Evolutionary conservation across 23 red algal genomes (phyloP), one percentile per base, ranked within the genome.

Genomic region (Cyanidioschyzon merolae): DNA sequence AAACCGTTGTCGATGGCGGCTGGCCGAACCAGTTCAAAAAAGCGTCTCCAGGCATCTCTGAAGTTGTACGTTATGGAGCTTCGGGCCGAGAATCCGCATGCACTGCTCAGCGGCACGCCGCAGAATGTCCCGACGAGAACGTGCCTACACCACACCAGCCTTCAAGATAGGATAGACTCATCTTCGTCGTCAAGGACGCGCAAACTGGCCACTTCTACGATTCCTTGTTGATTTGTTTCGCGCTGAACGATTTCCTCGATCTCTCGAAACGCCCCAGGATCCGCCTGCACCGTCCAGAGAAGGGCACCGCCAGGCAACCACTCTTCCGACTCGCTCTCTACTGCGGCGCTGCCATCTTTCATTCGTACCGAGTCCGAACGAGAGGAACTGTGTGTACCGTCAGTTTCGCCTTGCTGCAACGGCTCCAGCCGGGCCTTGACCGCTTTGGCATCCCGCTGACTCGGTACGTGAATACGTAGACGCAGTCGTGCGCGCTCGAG

Each of bases 401-500:
- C 2, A 7, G 58, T 17, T 54, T 40, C 71, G 77, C 2, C 38
- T 0, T 3, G 31, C 36, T 37, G 1, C 74, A 86, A 7, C 30
- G 25, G 27, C 29, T 86, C 54, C 7, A 54, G 45, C 21, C 45
- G 45, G 7, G 45, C 45, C 38, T 79, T 37, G 34, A 86, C 21
- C 1, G 18, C 12, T 58, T 86, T 80, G 1, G 76, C 83, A 39
- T 68, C 67, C n/a, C 32, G 12, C 58, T 86, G 31, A 31, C 31
- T 50, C 32, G 75, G 83, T 38, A 67, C 38, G 34, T 68, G 58
- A 21, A 86, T 57, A 34, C 68, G 59, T 21, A 86, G 26, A 25
- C 75, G 51, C 83, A 86, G 78, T 35, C 40, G 77, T 0, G 83
- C 83, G 26, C 83, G 74, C 77, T 80, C 38, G 15, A 86, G 34